Base-by-base conservation (phyloP, 257 asterid genomes). In the Cynanchum wilfordii region DNA sequence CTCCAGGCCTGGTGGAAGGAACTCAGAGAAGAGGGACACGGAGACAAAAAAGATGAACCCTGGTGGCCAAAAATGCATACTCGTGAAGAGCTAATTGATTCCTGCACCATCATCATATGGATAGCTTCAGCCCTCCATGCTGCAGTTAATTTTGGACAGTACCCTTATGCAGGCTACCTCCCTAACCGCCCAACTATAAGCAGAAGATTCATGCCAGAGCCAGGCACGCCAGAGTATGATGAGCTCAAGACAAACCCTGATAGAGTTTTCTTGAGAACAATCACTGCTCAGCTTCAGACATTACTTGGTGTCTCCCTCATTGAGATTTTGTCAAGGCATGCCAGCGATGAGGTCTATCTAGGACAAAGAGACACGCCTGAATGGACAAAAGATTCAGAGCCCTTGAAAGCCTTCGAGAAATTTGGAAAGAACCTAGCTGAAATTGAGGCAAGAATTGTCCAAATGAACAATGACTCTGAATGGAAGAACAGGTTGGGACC, bases 51-150 rank as follows among this genome's bases (percentile, higher is more conserved):
- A 76, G 76, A 80, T 47, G 73, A 76, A 52, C 57, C 72, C 47
- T 80, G 84, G 84, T 80, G 84, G 81, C 81, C 81, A 60, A 33
- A 72, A 16, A 80, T 80, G 84, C 84, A 76, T 36, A 80, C 78
- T 29, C 56, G 11, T 8, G 33, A 73, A 30, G 84, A 80, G 65
- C 78, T 80, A 2, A 0, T 64, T 0, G 45, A 73, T 25, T 42
- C 78, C 20, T 80, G 81, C 71, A 80, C 81, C 11, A 73, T 66
- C 59, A 76, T 80, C 65, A 80, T 80, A 58, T 80, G 84, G 84
- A 67, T 72, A 19, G 84, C 84, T 36, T 80, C 84, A 50, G 84
- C 84, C 3, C 84, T 80, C 24, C 84, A 80, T 3, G 84, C 84
- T 33, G 84, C 84, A 66, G 78, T 80, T 9, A 80, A 80, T 52